These are phyloP conservation scores for Davidsoniella australis DNA, from an alignment of 2,329 filamentous ascomycete genomes.

Conservation along the genomic window DNA sequence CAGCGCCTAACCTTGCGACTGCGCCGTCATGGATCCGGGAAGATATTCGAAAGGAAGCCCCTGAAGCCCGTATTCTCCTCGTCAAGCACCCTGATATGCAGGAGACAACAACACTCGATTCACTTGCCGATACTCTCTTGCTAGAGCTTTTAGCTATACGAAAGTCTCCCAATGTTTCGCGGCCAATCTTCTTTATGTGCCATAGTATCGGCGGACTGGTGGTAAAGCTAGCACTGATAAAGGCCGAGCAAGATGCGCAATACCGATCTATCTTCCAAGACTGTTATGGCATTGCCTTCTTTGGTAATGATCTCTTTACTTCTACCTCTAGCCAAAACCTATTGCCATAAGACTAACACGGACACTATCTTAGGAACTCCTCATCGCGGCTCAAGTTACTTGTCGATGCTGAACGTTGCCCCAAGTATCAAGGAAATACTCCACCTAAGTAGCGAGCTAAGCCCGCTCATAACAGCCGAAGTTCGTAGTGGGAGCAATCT, in stretches of 20 bases:
- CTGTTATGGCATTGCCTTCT: constrained; percentile 44
- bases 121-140: constrained; percentile 30
- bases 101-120: constrained; percentile 26
- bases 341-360: neutral
- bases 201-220: constrained; percentile 46
- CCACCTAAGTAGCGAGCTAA: constrained; percentile 32
- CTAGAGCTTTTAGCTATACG: constrained; percentile 25
- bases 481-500: constrained; percentile 33
- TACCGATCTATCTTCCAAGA: constrained; percentile 32
- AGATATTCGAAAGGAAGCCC: constrained; percentile 31
- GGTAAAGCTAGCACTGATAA: constrained; percentile 37
- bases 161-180: constrained; percentile 17
- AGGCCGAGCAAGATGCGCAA: constrained; percentile 23
- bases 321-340: neutral
- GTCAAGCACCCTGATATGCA: constrained; percentile 30
- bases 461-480: constrained; percentile 30
- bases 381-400: constrained; percentile 45
- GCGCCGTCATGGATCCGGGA: constrained; percentile 35
- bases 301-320: constrained; percentile 25
- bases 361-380: constrained; percentile 29
- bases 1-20: constrained; percentile 19
- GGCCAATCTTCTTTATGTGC: constrained; percentile 42
- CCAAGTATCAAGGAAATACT: constrained; percentile 36
- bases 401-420: constrained; percentile 39
- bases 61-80: constrained; percentile 31